Evolutionary conservation across 306 rosid species (phyloP).

Genomic region (Ormosia emarginata): DNA sequence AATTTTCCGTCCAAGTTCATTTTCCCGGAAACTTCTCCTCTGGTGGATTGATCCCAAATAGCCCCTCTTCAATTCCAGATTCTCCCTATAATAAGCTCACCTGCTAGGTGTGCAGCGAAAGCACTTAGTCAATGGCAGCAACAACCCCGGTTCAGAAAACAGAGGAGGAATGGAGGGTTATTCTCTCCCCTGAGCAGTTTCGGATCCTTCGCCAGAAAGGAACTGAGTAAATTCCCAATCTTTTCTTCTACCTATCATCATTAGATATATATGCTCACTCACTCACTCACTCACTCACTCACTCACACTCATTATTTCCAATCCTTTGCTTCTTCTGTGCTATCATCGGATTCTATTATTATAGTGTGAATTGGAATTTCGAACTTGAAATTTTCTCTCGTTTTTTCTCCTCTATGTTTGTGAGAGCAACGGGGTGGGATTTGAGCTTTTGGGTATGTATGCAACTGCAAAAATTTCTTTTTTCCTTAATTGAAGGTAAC

Average conservation of each 20-base stretch:
- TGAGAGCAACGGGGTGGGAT: neutral
- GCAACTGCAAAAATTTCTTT: neutral
- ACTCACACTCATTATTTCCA: neutral
- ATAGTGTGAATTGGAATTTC: neutral
- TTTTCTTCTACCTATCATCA: neutral
- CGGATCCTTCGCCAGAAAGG: slow-evolving; percentile 76
- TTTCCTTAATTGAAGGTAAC: neutral
- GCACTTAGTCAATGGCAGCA: slow-evolving; percentile 22
- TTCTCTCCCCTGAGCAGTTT: slow-evolving; percentile 86
- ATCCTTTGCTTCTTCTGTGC: neutral
- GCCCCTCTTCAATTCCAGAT: neutral
- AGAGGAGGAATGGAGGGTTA: slow-evolving; percentile 70
- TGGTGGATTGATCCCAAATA: neutral
- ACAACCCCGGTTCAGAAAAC: slow-evolving; percentile 45
- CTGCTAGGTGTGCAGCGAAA: neutral
- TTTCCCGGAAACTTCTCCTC: neutral
- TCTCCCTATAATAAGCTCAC: neutral
- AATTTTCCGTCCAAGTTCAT: slow-evolving; percentile 45
- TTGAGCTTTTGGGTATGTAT: neutral
- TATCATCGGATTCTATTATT: neutral
- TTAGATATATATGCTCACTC: too few species aligned
- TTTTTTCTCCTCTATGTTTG: neutral
- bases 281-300: too few species aligned
- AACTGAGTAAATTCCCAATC: slow-evolving; percentile 52
- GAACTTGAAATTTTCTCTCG: neutral